A percentile compares a stretch with the other conserved stretches of the same genome.
These are phyloP conservation scores for Cnidoscolus chayamansa DNA, from an alignment of 441 rosid species.

Conservation along the genomic window DNA sequence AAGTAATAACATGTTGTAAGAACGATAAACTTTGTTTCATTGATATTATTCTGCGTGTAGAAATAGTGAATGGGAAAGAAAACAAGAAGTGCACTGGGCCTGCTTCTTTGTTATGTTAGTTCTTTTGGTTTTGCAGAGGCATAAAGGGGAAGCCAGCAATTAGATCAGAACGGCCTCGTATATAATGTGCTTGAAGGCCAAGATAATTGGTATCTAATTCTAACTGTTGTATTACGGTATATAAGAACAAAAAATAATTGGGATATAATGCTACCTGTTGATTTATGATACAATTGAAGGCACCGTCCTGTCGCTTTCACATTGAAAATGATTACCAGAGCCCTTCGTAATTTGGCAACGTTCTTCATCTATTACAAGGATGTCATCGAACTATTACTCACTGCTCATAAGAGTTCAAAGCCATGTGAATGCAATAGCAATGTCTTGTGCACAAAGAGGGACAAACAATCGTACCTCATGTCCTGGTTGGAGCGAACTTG, in stretches of 20 bases:
- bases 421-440: background rate
- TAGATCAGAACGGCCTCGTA: background rate
- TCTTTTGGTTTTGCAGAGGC: too few species aligned
- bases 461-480: constrained; percentile 30
- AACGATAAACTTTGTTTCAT: too few species aligned
- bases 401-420: background rate
- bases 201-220: background rate
- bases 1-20: too few species aligned
- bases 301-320: constrained; percentile 21
- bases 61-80: too few species aligned
- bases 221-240: constrained; percentile 31
- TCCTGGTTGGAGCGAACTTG: constrained; percentile 17
- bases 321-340: constrained; percentile 25
- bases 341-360: constrained; percentile 20
- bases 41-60: too few species aligned
- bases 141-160: too few species aligned
- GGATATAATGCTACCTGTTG: constrained; percentile 27
- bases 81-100: too few species aligned
- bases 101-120: too few species aligned
- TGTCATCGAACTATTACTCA: background rate
- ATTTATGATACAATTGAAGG: constrained; percentile 16
- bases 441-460: background rate
- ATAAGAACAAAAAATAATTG: background rate
- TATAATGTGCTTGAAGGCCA: background rate
- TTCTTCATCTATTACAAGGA: constrained; percentile 7